Conservation (phyloP, 2,329 filamentous ascomycete genomes). For the Gaeumannomyces tritici region DNA sequence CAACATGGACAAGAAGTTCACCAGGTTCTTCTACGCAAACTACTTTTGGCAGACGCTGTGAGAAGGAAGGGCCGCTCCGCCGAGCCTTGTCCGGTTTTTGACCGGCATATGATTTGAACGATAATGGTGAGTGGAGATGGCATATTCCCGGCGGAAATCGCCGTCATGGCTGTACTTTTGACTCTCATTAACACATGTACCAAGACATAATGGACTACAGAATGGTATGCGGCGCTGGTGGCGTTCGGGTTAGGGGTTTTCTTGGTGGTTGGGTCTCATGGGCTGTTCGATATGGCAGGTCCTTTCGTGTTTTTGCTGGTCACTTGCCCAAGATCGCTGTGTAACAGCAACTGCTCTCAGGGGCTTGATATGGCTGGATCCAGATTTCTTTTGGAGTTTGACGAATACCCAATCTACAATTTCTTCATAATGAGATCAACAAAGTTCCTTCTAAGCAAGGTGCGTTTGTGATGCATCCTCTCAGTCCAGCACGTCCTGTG, state of each 20-base stretch:
- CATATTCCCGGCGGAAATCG: not conserved
- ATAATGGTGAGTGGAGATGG: not conserved
- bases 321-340: not conserved
- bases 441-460: not conserved
- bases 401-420: not conserved
- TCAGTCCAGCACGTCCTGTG: too few relatives aligned
- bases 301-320: not conserved
- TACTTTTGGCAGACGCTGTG: conserved; percentile 91
- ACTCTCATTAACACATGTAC: not conserved
- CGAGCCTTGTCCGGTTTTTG: not conserved
- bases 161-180: not conserved
- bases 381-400: not conserved
- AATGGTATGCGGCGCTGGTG: not conserved
- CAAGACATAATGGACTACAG: not conserved
- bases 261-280: not conserved
- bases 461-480: not conserved
- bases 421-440: not conserved
- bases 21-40: conserved; percentile 84
- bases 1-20: conserved; percentile 89
- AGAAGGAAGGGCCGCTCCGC: conserved; percentile 8
- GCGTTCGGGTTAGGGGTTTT: not conserved
- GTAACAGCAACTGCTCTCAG: not conserved
- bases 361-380: not conserved
- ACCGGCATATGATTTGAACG: not conserved
- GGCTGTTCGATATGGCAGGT: not conserved